Base-by-base conservation (phyloP, 257 asterid genomes). In the Solanum tacnaense region DNA sequence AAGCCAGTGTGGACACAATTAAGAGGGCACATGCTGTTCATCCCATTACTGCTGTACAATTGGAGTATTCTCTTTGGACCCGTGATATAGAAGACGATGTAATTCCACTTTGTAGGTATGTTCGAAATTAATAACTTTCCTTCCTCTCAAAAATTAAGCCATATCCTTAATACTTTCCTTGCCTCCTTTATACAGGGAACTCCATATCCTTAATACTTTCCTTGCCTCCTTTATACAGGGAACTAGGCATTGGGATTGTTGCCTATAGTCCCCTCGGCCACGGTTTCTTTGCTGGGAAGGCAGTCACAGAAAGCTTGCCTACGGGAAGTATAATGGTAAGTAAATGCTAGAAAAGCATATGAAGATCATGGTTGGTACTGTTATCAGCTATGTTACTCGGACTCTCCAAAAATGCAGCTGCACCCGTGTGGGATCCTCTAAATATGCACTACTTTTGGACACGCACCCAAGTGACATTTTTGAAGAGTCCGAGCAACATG, bases 51-150 rank as follows among this genome's bases (percentile, higher is more conserved):
- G 92, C 95, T 7, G 85, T 92, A 21, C 92, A 94, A 62, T 91
- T 94, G 93, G 97, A 94, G 88, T 94, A 94, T 78, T 94, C 95
- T 16, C 68, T 92, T 27, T 91, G 93, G 94, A 89, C 92, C 65
- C 92, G 94, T 20, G 94, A 91, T 4, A 92, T 94, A 7, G 95
- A 93, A 85, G 88, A 91, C 6, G 95, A 90, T 38, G 89, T 93
- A 23, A 89, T 94, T 85, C 95, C 95, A 9, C 90, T 93, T 87
- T 94, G 97, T 82, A 79, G 94, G 95, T 92, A 16, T 4, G 89
- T 83, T 65, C 6, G 20, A 4, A 29, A 9, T 7, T 52, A 36
- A 76, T 76, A 18, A 35, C 10, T 34, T 87, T 5, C 35, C 41
- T 38, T 46, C 32, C 21, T 10, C 41, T 76, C 13, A 7, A 76